These are phyloP conservation scores for Chlorella vulgaris DNA, from an alignment of 139 green algal species.

Conservation along the genomic window DNA sequence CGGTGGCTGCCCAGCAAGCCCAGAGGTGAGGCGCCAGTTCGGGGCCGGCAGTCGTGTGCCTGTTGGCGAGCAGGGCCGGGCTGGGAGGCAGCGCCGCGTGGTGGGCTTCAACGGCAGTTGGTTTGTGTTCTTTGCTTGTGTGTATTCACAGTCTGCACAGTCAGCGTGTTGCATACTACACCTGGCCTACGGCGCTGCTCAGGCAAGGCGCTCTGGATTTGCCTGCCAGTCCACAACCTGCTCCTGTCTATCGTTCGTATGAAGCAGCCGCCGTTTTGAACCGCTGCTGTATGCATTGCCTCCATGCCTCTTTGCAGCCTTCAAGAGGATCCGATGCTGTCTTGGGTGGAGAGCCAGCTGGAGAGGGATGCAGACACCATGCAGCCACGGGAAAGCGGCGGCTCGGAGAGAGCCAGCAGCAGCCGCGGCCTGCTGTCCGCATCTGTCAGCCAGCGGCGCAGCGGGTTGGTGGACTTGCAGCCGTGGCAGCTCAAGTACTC, in stretches of 20 bases:
- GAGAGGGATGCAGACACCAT: background rate
- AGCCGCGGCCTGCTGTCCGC: background rate
- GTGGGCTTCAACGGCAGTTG: too few relatives aligned
- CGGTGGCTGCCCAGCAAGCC: background rate
- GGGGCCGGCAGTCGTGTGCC: background rate
- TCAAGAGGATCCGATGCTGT: background rate
- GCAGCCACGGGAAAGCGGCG: background rate
- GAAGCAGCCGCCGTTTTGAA: background rate
- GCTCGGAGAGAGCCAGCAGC: background rate
- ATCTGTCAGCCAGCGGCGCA: background rate
- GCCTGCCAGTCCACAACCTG: too few relatives aligned
- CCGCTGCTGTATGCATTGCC: background rate
- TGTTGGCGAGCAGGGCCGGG: too few relatives aligned
- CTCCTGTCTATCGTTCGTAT: too few relatives aligned
- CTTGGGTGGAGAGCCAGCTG: slow-evolving; percentile 3
- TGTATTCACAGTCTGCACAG: too few relatives aligned
- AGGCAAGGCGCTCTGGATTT: too few relatives aligned
- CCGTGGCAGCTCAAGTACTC: background rate
- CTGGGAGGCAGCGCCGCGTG: too few relatives aligned
- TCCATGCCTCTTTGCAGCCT: background rate
- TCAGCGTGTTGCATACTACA: too few relatives aligned
- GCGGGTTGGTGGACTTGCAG: background rate
- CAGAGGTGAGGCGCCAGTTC: background rate
- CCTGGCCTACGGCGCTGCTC: too few relatives aligned
- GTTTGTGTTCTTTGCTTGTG: too few relatives aligned